These are phyloP conservation scores for Candida ulmi DNA, from an alignment of 805 yeast species.

Conservation along the genomic window DNA sequence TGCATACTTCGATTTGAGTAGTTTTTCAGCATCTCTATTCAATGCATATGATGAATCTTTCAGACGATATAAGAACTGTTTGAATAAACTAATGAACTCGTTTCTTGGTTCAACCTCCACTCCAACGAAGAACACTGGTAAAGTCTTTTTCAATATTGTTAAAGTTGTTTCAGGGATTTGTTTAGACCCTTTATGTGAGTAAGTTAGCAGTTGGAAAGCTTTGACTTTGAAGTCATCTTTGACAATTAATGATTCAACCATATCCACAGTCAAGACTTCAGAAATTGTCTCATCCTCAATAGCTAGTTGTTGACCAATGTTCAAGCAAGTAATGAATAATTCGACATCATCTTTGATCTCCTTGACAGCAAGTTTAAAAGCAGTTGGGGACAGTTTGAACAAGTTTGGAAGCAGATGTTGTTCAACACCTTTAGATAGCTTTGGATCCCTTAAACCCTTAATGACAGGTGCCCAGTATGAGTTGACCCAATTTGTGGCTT, in stretches of 20 bases:
- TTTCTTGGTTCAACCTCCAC: conserved; percentile 63
- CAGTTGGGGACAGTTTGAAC: conserved; percentile 44
- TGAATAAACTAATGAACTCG: conserved; percentile 54
- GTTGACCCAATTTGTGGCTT: conserved; percentile 17
- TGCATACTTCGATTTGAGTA: conserved; percentile 32
- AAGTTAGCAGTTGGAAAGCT: conserved; percentile 55
- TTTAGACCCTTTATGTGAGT: conserved; percentile 55
- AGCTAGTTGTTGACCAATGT: conserved; percentile 57
- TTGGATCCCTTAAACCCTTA: conserved; percentile 7
- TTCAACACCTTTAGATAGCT: conserved; percentile 38
- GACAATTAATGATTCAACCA: conserved; percentile 36
- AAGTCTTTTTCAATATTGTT: conserved; percentile 34
- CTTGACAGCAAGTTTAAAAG: conserved; percentile 35
- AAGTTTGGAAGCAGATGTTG: conserved; percentile 58
- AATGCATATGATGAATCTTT: conserved; percentile 63
- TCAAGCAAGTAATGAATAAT: conserved; percentile 48
- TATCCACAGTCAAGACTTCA: conserved; percentile 27
- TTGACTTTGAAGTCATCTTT: conserved; percentile 42
- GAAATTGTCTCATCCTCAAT: conserved; percentile 48
- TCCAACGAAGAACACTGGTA: conserved; percentile 56
- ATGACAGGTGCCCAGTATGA: conserved; percentile 19
- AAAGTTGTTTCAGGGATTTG: conserved; percentile 44
- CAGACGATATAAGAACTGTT: conserved; percentile 57
- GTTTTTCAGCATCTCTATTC: conserved; percentile 43
- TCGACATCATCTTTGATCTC: conserved; percentile 26